Conservation (phyloP, 2,329 filamentous ascomycete species). For the Cryphonectria japonica region DNA sequence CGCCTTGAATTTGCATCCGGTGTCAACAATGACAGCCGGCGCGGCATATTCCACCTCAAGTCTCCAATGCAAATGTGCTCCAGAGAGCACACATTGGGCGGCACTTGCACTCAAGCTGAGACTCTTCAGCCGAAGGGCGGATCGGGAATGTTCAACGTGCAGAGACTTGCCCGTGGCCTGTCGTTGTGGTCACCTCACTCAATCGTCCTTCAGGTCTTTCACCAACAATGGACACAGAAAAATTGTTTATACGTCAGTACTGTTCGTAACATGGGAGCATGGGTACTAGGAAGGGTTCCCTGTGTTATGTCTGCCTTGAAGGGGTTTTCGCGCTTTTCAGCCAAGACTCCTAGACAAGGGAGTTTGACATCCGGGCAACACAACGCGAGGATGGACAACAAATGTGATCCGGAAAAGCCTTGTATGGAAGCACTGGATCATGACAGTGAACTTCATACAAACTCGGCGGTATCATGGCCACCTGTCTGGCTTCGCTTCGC, state of each 20-base stretch:
- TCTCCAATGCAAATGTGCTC: not conserved
- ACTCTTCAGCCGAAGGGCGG: not conserved
- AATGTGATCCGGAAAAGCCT: too few relatives aligned
- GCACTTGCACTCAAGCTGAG: not conserved
- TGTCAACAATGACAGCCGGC: not conserved
- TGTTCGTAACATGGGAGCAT: not conserved
- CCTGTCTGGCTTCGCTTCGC: not conserved
- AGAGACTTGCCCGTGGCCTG: not conserved
- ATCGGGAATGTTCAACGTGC: not conserved
- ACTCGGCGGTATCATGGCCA: not conserved
- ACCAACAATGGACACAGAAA: not conserved
- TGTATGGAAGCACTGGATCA: not conserved
- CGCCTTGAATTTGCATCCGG: not conserved
- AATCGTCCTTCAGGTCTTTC: not conserved
- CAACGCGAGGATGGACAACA: not conserved
- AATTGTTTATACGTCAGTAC: not conserved
- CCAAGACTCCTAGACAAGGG: not conserved
- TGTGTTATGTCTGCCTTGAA: not conserved
- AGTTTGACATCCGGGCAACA: not conserved
- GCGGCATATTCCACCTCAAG: too few relatives aligned
- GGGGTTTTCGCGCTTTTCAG: not conserved
- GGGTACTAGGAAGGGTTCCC: not conserved
- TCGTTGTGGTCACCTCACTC: not conserved
- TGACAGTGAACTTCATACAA: not conserved
- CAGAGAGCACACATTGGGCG: not conserved